These are phyloP conservation scores for Trichoderma asperelloides DNA, from an alignment of 495 filamentous ascomycete genomes.

Conservation along the genomic window DNA sequence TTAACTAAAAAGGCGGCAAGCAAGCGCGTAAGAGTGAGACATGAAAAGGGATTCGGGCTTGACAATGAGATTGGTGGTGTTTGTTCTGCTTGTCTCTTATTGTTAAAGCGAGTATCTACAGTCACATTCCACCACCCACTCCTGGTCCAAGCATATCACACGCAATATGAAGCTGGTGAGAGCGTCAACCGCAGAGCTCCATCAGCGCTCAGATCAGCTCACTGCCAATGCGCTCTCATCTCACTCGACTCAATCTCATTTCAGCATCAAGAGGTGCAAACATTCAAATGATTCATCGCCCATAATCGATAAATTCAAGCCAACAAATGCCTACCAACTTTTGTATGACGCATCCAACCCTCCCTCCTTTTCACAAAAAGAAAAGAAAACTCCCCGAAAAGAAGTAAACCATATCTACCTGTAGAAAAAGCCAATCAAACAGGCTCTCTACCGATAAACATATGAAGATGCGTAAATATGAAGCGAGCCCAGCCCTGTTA, in stretches of 20 bases:
- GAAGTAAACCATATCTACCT: not conserved
- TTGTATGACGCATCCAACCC: not conserved
- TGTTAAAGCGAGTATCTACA: too few species aligned
- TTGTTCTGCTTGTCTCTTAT: not conserved
- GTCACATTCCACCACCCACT: too few species aligned
- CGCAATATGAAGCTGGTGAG: too few species aligned
- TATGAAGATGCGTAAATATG: not conserved
- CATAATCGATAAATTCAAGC: not conserved
- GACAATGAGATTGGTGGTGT: not conserved
- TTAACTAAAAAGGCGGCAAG: too few species aligned
- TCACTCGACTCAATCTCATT: too few species aligned
- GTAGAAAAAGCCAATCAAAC: not conserved
- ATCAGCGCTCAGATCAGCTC: too few species aligned
- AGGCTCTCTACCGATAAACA: not conserved
- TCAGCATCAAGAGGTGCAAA: not conserved
- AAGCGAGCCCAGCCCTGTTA: not conserved
- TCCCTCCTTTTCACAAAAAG: not conserved
- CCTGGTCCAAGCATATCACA: too few species aligned
- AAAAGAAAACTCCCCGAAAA: not conserved
- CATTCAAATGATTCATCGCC: not conserved
- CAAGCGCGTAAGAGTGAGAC: too few species aligned
- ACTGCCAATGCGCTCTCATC: too few species aligned
- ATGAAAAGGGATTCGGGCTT: too few species aligned
- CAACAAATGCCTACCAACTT: slow-evolving; percentile 4
- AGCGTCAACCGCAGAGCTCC: too few species aligned